Evolutionary conservation across 208 protist genomes (phyloP).

Genomic region (Leptomonas seymouri): DNA sequence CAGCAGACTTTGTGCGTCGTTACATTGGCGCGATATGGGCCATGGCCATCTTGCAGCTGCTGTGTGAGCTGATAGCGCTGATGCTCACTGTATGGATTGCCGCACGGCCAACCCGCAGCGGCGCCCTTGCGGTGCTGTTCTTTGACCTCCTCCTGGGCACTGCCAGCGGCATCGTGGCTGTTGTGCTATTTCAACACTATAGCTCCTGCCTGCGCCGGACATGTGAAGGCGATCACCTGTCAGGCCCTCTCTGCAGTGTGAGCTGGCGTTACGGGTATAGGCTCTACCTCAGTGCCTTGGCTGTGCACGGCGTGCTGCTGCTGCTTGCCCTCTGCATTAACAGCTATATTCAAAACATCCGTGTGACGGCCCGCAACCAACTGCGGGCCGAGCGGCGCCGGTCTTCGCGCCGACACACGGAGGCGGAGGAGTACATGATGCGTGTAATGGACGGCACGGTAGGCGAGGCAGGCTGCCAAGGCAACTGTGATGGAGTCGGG

Average conservation of each 20-base stretch:
- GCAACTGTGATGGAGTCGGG: neutral
- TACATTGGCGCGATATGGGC: slow-evolving; percentile 57
- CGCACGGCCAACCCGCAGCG: slow-evolving; percentile 58
- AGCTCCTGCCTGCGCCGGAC: slow-evolving; percentile 45
- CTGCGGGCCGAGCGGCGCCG: slow-evolving; percentile 35
- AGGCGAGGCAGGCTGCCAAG: too few species aligned
- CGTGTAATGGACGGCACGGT: slow-evolving; percentile 15
- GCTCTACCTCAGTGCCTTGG: slow-evolving; percentile 54
- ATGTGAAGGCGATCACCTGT: slow-evolving; percentile 40
- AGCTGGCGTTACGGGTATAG: slow-evolving; percentile 61
- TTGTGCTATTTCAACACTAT: slow-evolving; percentile 63
- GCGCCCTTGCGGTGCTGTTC: slow-evolving; percentile 33
- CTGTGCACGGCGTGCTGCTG: slow-evolving; percentile 45
- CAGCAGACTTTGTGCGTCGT: slow-evolving; percentile 23
- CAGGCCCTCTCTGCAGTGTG: slow-evolving; percentile 21
- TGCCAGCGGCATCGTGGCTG: slow-evolving; percentile 39
- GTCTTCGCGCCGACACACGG: slow-evolving; percentile 2
- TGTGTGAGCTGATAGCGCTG: slow-evolving; percentile 34
- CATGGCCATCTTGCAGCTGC: slow-evolving; percentile 50
- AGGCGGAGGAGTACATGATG: slow-evolving; percentile 19
- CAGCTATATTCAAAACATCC: slow-evolving; percentile 55
- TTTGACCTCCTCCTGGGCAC: slow-evolving; percentile 35
- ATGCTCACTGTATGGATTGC: slow-evolving; percentile 39
- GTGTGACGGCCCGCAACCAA: slow-evolving; percentile 25
- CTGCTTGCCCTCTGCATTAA: slow-evolving; percentile 60